phyloP scores from a whole-genome alignment of 176 grass and related monocot species.

The Paspalum notatum region DNA sequence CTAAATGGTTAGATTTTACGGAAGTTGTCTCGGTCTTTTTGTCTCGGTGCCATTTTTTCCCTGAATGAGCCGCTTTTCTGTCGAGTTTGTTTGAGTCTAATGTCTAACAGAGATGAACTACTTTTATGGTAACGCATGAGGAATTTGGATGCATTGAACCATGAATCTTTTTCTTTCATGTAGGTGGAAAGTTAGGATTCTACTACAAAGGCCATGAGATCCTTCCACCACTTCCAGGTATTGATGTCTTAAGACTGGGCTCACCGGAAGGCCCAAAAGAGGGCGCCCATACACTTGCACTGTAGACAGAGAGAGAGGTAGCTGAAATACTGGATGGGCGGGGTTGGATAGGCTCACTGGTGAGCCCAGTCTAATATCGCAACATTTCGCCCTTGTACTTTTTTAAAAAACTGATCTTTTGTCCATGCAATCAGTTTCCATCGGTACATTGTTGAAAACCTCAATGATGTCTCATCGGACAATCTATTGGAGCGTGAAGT shows the following conservation, averaged over 20 bases:
- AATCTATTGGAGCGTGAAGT: conserved; percentile 57
- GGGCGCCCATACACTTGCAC: no score
- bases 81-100: neutral
- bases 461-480: conserved; percentile 43
- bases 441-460: conserved; percentile 61
- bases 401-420: conserved; percentile 16
- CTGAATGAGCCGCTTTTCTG: neutral
- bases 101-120: neutral
- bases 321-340: no score
- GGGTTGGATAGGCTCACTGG: no score
- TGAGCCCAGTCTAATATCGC: no score
- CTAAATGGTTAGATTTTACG: conserved; percentile 66
- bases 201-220: conserved; percentile 99
- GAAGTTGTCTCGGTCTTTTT: neutral
- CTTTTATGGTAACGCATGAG: neutral
- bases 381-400: neutral
- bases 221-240: conserved; percentile 87
- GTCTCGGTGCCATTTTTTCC: neutral
- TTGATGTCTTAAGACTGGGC: no score
- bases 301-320: no score
- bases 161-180: conserved; percentile 7
- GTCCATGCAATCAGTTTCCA: conserved; percentile 65
- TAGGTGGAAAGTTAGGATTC: conserved; percentile 91
- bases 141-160: neutral
- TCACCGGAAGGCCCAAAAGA: no score